Evolutionary conservation across 2,329 filamentous ascomycete species (phyloP).

Genomic region (Aureobasidium sp.): DNA sequence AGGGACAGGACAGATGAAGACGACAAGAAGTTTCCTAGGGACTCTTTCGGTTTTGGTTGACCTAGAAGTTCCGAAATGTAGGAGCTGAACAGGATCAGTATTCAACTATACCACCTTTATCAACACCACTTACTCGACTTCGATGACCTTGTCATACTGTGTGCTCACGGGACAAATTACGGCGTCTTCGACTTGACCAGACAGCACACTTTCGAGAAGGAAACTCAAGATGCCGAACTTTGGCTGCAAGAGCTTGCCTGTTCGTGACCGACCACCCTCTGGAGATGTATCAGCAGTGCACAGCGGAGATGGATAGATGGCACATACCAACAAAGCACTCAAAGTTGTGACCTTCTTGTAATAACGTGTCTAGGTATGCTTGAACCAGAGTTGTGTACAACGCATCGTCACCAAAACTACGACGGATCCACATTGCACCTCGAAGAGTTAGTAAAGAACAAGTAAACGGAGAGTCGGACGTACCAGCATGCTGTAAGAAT

Average conservation of each 20-base stretch:
- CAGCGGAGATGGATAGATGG: not conserved
- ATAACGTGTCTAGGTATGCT: conserved; percentile 84
- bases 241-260: conserved; percentile 84
- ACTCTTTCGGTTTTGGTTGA: conserved; percentile 92
- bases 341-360: conserved; percentile 87
- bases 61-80: conserved; percentile 93
- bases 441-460: not conserved
- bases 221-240: conserved; percentile 96
- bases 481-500: conserved; percentile 86
- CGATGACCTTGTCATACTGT: conserved; percentile 98
- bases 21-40: conserved; percentile 80
- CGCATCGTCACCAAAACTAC: conserved; percentile 86
- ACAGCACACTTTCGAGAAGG: conserved; percentile 81
- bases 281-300: not conserved
- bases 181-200: conserved; percentile 79
- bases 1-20: conserved; percentile 83
- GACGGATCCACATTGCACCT: conserved; percentile 89
- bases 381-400: conserved; percentile 92
- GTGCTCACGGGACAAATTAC: conserved; percentile 94
- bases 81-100: conserved; percentile 42
- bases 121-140: conserved; percentile 58
- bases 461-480: conserved; percentile 13
- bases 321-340: conserved; percentile 72
- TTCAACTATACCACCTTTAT: not conserved
- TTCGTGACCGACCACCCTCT: conserved; percentile 86